These are phyloP conservation scores for Jimgerdemannia lactiflua DNA, from an alignment of 192 early-diverging fungal species.

Conservation along the genomic window DNA sequence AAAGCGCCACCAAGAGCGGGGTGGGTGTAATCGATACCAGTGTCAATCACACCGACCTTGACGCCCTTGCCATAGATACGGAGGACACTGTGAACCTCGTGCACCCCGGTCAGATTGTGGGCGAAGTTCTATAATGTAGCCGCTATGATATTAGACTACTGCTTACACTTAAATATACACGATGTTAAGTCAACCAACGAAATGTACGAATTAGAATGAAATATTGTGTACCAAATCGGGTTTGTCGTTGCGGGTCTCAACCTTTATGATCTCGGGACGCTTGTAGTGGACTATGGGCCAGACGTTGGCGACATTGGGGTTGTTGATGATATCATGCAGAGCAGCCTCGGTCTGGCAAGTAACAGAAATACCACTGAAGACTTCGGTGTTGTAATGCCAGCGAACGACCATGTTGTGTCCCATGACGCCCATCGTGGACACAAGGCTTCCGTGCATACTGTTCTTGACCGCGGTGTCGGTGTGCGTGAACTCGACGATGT, in stretches of 20 bases:
- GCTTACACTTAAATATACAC: no score
- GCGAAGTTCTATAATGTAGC: constrained; percentile 13
- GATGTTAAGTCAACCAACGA: neutral
- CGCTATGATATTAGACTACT: neutral
- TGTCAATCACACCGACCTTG: constrained; percentile 66
- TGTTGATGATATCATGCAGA: neutral
- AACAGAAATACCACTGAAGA: constrained; percentile 7
- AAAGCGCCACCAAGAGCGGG: constrained; percentile 66
- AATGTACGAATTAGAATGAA: no score
- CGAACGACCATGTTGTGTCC: neutral
- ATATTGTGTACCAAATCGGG: neutral
- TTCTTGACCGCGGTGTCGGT: neutral
- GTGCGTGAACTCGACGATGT: neutral
- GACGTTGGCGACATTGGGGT: neutral
- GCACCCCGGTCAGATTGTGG: constrained; percentile 52
- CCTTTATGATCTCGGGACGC: neutral
- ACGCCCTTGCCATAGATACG: constrained; percentile 59
- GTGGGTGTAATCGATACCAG: constrained; percentile 66
- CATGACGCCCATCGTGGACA: neutral
- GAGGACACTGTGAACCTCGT: constrained; percentile 38
- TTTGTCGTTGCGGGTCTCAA: neutral
- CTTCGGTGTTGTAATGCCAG: neutral
- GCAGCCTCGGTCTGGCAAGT: neutral
- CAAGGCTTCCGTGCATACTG: neutral
- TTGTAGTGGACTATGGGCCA: neutral